Percentiles rank a stretch among this genome's conserved stretches.
phyloP scores from a whole-genome alignment of 371 early-diverging fungal genomes.

The Catenaria anguillulae region DNA sequence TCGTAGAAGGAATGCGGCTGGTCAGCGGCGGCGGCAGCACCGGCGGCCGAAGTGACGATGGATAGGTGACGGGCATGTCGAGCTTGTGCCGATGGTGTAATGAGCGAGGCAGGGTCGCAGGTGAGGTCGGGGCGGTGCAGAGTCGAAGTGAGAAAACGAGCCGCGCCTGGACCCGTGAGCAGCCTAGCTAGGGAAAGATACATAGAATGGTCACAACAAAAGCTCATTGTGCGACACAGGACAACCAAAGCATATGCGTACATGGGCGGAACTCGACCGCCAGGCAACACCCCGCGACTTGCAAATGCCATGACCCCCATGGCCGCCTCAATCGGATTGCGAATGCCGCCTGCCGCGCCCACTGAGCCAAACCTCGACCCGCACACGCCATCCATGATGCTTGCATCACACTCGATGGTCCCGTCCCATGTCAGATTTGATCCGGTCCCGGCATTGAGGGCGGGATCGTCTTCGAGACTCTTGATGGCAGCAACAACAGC shows the following conservation, averaged over 20 bases:
- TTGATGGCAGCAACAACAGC: not conserved
- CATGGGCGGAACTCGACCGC: conserved; percentile 62
- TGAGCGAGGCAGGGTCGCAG: not conserved
- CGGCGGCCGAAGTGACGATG: conserved; percentile 9
- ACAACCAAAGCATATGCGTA: not conserved
- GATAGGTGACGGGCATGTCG: conserved; percentile 11
- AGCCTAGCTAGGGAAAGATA: not conserved
- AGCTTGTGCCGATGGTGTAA: not conserved
- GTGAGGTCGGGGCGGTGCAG: not conserved
- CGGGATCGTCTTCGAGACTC: not conserved
- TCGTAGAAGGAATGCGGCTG: no score
- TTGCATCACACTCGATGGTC: conserved; percentile 72
- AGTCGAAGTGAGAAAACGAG: not conserved
- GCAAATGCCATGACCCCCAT: conserved; percentile 26
- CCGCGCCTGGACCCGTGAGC: not conserved
- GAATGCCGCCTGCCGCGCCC: conserved; percentile 24
- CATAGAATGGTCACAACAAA: no score
- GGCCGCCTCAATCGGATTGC: conserved; percentile 51
- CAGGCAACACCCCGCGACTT: conserved; percentile 25
- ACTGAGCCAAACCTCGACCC: conserved; percentile 42
- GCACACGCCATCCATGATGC: conserved; percentile 51
- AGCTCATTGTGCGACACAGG: no score
- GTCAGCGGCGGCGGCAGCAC: not conserved
- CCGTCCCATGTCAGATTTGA: conserved; percentile 64
- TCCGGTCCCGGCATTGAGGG: conserved; percentile 41